Evolutionary conservation across 345 rosid genomes (phyloP).

Genomic region (Linum trigynum): DNA sequence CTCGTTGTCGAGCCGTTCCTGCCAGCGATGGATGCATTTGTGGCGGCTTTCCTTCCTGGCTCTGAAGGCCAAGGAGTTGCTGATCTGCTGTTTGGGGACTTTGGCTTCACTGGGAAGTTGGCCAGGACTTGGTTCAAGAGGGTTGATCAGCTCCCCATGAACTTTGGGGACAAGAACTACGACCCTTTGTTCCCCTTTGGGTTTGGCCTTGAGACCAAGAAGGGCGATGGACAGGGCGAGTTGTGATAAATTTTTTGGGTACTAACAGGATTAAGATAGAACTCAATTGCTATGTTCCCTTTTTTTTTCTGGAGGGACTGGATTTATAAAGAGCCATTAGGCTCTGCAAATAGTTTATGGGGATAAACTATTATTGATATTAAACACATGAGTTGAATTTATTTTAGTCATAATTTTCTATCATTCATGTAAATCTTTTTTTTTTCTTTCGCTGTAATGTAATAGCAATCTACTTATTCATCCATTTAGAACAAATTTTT

Average conservation of each 20-base stretch:
- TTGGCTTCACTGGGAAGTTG: slow-evolving; percentile 12
- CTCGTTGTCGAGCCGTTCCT: not conserved
- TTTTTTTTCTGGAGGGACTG: too few relatives aligned
- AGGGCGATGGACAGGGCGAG: not conserved
- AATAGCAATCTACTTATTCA: too few relatives aligned
- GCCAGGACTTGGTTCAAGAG: slow-evolving; percentile 7
- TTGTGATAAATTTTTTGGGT: not conserved
- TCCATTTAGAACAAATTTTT: too few relatives aligned
- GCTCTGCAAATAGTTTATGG: too few relatives aligned
- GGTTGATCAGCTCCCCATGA: slow-evolving; percentile 8
- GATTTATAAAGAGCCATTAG: too few relatives aligned
- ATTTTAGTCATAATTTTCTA: too few relatives aligned
- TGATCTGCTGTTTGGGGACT: slow-evolving; percentile 6
- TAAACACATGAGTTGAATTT: too few relatives aligned
- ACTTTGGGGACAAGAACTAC: slow-evolving; percentile 5
- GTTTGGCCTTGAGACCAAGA: slow-evolving; percentile 6
- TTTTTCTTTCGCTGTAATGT: too few relatives aligned
- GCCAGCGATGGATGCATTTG: not conserved
- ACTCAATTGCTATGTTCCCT: too few relatives aligned
- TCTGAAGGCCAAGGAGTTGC: slow-evolving; percentile 7
- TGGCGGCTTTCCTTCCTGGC: slow-evolving; percentile 6
- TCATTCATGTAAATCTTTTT: too few relatives aligned
- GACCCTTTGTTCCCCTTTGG: slow-evolving; percentile 9
- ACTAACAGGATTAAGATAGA: too few relatives aligned
- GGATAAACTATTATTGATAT: too few relatives aligned